Conservation (phyloP, 1,139 yeast species). For the Pneumocystis jirovecii region DNA sequence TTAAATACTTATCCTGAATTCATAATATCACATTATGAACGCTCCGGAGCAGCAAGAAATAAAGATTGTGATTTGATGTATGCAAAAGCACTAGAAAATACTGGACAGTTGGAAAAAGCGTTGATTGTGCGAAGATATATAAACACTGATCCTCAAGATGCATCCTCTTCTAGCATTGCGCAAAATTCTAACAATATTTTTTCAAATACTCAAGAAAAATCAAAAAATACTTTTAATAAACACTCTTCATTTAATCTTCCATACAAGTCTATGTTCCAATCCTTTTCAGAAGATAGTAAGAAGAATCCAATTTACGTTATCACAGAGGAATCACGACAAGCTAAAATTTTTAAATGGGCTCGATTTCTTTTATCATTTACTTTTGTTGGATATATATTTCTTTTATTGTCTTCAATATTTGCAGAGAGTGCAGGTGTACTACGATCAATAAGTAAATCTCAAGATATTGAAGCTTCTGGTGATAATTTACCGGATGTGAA, state of each 20-base stretch:
- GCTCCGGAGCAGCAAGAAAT: neutral
- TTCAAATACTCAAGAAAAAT: neutral
- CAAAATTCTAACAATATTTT: neutral
- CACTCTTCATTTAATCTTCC: neutral
- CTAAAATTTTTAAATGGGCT: conserved; percentile 70
- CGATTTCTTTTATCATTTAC: conserved; percentile 82
- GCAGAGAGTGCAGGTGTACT: conserved; percentile 14
- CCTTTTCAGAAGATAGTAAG: neutral
- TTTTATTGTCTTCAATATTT: conserved; percentile 40
- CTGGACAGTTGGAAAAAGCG: neutral
- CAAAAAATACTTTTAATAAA: neutral
- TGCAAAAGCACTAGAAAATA: neutral
- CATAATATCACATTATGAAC: neutral
- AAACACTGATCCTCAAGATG: neutral
- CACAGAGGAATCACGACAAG: conserved; percentile 67
- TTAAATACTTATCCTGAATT: neutral
- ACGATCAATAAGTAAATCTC: conserved; percentile 24
- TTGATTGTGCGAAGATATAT: neutral
- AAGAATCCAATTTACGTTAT: conserved; percentile 71
- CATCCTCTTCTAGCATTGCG: neutral
- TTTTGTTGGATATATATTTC: conserved; percentile 45
- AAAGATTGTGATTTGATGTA: neutral
- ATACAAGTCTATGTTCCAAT: neutral
- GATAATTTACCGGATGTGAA: conserved; percentile 35
- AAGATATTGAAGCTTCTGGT: conserved; percentile 38